These are phyloP conservation scores for Aleurites moluccanus DNA, from an alignment of 441 rosid species.

Conservation along the genomic window DNA sequence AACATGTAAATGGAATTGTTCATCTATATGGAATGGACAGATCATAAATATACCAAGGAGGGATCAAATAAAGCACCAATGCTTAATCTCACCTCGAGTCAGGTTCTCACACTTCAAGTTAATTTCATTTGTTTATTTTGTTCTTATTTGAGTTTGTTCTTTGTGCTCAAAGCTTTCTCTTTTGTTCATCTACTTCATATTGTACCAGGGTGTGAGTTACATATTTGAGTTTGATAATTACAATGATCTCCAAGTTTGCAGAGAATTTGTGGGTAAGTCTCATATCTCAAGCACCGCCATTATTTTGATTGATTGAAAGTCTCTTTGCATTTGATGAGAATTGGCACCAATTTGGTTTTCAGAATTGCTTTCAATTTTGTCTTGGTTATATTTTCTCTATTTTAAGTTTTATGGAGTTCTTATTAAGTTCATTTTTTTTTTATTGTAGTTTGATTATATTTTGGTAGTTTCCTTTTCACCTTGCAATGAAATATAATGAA, in stretches of 20 bases:
- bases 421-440: background rate
- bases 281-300: background rate
- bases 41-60: slow-evolving; percentile 72
- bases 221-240: slow-evolving; percentile 84
- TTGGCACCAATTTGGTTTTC: background rate
- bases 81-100: slow-evolving; percentile 74
- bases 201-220: slow-evolving; percentile 62
- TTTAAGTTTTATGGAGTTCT: background rate
- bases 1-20: slow-evolving; percentile 6
- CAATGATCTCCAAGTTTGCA: slow-evolving; percentile 68
- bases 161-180: background rate
- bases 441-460: background rate
- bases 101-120: slow-evolving; percentile 39
- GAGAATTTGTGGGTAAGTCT: slow-evolving; percentile 72
- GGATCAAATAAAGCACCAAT: slow-evolving; percentile 81
- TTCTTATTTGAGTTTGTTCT: background rate
- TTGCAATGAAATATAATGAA: background rate
- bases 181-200: background rate
- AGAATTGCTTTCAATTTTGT: background rate
- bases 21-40: slow-evolving; percentile 34
- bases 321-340: background rate
- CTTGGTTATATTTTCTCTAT: background rate
- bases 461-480: background rate
- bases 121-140: slow-evolving; percentile 7
- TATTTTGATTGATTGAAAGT: background rate